Conservation (phyloP, 179 eudicot species). For the Beta macrorhiza region DNA sequence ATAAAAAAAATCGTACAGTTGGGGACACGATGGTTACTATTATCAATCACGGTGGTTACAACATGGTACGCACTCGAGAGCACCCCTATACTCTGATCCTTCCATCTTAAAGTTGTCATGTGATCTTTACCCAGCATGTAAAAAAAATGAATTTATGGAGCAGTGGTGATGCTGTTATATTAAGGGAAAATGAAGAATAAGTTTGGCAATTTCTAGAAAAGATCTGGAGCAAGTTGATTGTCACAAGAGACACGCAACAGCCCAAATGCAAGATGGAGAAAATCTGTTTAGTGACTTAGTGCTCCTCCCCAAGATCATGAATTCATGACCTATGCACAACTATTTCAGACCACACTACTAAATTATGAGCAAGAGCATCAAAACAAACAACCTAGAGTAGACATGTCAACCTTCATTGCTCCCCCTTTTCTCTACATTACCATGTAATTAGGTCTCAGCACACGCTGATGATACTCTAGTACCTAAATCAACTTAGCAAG, state of each 20-base stretch:
- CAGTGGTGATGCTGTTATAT: not conserved
- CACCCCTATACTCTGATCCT: not conserved
- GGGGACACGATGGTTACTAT: not conserved
- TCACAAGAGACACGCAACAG: not conserved
- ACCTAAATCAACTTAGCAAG: too few species aligned
- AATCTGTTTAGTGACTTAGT: not conserved
- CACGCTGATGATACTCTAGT: not conserved
- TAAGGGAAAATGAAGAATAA: not conserved
- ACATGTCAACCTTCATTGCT: not conserved
- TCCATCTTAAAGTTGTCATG: slow-evolving; percentile 7
- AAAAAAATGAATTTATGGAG: not conserved
- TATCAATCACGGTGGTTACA: not conserved
- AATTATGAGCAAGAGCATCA: not conserved
- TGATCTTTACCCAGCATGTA: not conserved
- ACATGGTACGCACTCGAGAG: not conserved
- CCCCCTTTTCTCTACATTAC: not conserved
- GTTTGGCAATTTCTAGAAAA: not conserved
- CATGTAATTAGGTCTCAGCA: not conserved
- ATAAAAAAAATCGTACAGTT: not conserved
- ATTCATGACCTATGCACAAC: not conserved
- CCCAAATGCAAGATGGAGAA: not conserved
- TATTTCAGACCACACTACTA: not conserved
- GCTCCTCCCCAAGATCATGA: not conserved
- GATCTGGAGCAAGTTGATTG: not conserved
- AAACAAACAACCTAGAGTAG: not conserved